Evolutionary conservation across 2,329 filamentous ascomycete species (phyloP).

Genomic region (Albophoma yamanashiensis): DNA sequence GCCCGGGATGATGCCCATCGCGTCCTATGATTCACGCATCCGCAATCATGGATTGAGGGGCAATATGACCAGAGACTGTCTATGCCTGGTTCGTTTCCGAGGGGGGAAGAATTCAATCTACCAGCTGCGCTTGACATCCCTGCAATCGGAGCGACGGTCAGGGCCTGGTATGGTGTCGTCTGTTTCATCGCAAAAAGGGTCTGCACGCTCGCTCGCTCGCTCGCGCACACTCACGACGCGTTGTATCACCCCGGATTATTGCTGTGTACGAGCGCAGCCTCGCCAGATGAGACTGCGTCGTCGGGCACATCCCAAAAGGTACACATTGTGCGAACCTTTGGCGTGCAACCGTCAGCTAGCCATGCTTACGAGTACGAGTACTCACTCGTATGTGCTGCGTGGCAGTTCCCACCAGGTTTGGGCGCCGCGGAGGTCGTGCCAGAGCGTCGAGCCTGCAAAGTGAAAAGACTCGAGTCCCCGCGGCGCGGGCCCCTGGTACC

Average conservation of each 20-base stretch:
- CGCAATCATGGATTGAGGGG: not conserved
- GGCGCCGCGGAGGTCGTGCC: not conserved
- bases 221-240: not conserved
- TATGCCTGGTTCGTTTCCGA: not conserved
- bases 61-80: not conserved
- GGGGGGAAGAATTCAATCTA: no score
- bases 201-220: not conserved
- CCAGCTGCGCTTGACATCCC: not conserved
- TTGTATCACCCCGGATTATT: not conserved
- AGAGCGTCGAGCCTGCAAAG: not conserved
- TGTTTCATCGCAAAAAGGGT: not conserved
- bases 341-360: not conserved
- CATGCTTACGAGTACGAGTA: not conserved
- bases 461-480: constrained; percentile 1
- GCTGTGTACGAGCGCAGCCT: not conserved
- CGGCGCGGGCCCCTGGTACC: not conserved
- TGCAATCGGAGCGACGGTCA: not conserved
- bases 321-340: not conserved
- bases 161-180: not conserved
- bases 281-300: not conserved
- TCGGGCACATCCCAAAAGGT: not conserved
- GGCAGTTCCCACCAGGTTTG: not conserved
- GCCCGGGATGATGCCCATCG: no score
- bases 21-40: not conserved
- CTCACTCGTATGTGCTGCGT: not conserved